These are phyloP conservation scores for Penicillium sp. DNA, from an alignment of 2,329 filamentous ascomycete genomes.

Conservation along the genomic window DNA sequence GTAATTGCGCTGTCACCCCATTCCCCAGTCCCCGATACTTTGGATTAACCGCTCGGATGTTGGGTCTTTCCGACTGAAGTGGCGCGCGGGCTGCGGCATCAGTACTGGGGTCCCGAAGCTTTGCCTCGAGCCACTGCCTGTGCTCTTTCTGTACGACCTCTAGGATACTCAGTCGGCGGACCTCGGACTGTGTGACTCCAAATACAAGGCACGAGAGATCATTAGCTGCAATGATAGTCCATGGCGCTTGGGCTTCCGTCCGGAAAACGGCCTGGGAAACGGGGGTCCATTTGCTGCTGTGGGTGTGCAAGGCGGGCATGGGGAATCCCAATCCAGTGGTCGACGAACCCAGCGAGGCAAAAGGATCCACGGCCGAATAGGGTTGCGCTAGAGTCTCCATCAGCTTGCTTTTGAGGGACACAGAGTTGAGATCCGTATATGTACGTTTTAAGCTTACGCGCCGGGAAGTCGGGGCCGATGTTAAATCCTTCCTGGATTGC, in stretches of 20 bases:
- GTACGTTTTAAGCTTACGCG: conserved; percentile 80
- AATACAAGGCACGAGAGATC: conserved; percentile 97
- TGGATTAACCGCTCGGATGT: conserved; percentile 38
- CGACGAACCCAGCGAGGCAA: conserved; percentile 41
- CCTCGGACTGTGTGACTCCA: conserved; percentile 95
- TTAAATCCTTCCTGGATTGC: conserved; percentile 37
- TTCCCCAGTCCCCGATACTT: conserved; percentile 68
- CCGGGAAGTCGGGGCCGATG: conserved; percentile 58
- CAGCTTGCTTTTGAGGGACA: conserved; percentile 78
- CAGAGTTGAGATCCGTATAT: conserved; percentile 78
- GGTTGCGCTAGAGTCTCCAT: conserved; percentile 85
- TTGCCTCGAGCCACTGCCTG: conserved; percentile 85
- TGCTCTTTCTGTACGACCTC: conserved; percentile 92
- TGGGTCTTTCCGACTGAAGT: conserved; percentile 41
- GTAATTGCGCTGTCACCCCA: conserved; percentile 83
- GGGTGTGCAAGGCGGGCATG: conserved; percentile 72
- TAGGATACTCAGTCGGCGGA: conserved; percentile 90
- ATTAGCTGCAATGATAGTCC: conserved; percentile 95
- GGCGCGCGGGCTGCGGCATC: conserved; percentile 47
- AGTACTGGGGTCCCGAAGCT: conserved; percentile 68
- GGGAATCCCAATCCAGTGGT: conserved; percentile 44
- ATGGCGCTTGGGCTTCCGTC: conserved; percentile 86
- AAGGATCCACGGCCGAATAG: conserved; percentile 63
- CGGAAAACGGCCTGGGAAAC: conserved; percentile 97
- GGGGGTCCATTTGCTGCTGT: conserved; percentile 87